Base-by-base conservation (phyloP, 1,284 basidiomycete genomes). In the Amylostereum areolatum region DNA sequence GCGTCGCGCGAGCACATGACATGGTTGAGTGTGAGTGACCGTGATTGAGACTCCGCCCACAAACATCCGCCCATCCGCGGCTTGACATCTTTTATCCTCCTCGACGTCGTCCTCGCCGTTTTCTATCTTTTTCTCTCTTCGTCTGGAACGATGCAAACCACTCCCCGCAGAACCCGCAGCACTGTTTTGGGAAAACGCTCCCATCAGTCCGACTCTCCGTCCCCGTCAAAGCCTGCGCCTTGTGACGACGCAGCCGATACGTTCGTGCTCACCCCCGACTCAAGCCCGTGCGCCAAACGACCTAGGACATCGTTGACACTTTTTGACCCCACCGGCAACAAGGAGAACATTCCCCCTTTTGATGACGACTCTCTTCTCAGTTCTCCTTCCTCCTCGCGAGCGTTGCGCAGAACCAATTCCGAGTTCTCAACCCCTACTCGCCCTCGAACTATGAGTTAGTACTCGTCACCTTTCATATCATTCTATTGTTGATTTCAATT, bases 311-410 rank as follows among this genome's bases (percentile, higher is more conserved):
- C 73, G 4, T 60, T 63, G 4, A 65, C 64, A 2, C 53, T 64
- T 24, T 50, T 72, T n/a, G 81, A 83, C 55, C 76, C 73, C 35
- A 77, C 80, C 44, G 69, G 72, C 29, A 88, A 88, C 64, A 88
- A 88, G 69, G 85, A 88, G 62, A 88, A 88, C 57, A 73, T 86
- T 24, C 80, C 84, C n/a, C 84, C 84, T 2, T 72, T 76, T 54
- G 65, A 63, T 42, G 56, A 61, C 36, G 69, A 73, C 42, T 55
- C 57, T 31, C 53, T 68, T 46, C 66, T 72, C 47, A 49, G 66
- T n/a, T 60, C 68, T 33, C 63, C 68, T 12, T 56, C 66, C 5
- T 57, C 65, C 31, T 52, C 68, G 6, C 69, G 78, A 46, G 63
- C 73, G 8, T 63, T 80, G 18, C 67, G 78, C 40, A 74, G 79